A percentile compares a stretch with the other conserved stretches of the same genome.
phyloP scores from a whole-genome alignment of 257 asterid genomes.

The Plantago elongata region DNA sequence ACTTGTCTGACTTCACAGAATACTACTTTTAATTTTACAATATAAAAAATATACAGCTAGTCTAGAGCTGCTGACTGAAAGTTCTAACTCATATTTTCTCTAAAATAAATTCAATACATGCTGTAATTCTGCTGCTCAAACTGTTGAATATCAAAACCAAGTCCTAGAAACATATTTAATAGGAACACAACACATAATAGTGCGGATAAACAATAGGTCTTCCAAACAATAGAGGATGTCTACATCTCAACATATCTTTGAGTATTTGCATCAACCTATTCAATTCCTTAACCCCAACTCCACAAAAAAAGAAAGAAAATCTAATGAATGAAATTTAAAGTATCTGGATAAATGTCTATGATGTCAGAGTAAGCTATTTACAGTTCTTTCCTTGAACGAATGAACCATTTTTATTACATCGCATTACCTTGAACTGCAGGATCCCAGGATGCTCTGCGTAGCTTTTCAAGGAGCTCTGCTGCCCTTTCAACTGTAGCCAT shows the following conservation, averaged over 20 bases:
- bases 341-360: background rate
- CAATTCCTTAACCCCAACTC: too few relatives aligned
- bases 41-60: background rate
- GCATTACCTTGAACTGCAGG: slow-evolving; percentile 66
- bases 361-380: background rate
- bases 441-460: slow-evolving; percentile 86
- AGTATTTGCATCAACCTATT: background rate
- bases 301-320: too few relatives aligned
- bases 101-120: background rate
- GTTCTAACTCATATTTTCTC: background rate
- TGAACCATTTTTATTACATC: slow-evolving; percentile 4
- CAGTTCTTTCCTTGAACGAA: background rate
- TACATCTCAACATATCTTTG: background rate
- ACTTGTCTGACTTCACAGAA: slow-evolving; percentile 1
- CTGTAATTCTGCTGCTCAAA: background rate
- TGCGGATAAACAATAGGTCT: background rate
- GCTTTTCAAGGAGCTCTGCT: slow-evolving; percentile 83
- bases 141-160: background rate
- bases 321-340: background rate
- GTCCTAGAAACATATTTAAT: background rate
- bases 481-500: slow-evolving; percentile 95
- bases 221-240: background rate
- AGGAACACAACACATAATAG: background rate
- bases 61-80: slow-evolving; percentile 2
- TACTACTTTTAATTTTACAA: background rate